Percentiles rank a stretch among this genome's conserved stretches.
Evolutionary conservation across 2,329 filamentous ascomycete species (phyloP).

Genomic region (Curvularia lunata): DNA sequence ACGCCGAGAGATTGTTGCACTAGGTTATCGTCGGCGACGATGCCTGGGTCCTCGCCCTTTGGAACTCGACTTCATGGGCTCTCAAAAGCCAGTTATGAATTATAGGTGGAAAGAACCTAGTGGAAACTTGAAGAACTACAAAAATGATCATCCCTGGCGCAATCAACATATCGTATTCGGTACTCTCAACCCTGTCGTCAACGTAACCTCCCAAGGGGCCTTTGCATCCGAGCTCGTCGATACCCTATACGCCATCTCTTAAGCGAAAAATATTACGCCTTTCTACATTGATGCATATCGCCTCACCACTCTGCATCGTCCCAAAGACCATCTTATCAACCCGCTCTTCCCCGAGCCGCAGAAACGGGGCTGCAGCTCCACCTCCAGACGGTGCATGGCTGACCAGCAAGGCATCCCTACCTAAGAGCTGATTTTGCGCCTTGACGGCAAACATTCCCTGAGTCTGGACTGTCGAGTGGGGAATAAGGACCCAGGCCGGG

Average conservation of each 20-base stretch:
- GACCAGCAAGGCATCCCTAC: constrained; percentile 13
- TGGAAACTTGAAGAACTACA: neutral
- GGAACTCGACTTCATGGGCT: constrained; percentile 10
- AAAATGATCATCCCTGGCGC: neutral
- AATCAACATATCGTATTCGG: constrained; percentile 22
- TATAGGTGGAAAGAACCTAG: constrained; percentile 3
- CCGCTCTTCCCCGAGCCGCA: constrained; percentile 21
- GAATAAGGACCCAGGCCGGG: constrained; percentile 24
- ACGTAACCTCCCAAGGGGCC: constrained; percentile 21
- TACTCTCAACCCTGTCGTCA: constrained; percentile 14
- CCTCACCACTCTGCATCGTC: constrained; percentile 19
- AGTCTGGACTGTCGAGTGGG: constrained; percentile 22
- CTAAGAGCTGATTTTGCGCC: constrained; percentile 10
- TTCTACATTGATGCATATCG: constrained; percentile 25
- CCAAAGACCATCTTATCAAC: constrained; percentile 19
- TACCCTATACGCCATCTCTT: constrained; percentile 22
- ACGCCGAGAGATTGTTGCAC: constrained; percentile 18
- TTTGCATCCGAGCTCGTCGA: constrained; percentile 19
- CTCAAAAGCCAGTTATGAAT: constrained; percentile 11
- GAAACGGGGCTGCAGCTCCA: constrained; percentile 13
- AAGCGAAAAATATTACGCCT: constrained; percentile 12
- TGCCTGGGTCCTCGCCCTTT: constrained; percentile 23
- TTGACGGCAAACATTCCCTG: constrained; percentile 24
- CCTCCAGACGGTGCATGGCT: constrained; percentile 15
- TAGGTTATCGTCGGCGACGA: constrained; percentile 22